These are phyloP conservation scores for Aspergillus taichungensis DNA, from an alignment of 495 filamentous ascomycete species.

Conservation along the genomic window DNA sequence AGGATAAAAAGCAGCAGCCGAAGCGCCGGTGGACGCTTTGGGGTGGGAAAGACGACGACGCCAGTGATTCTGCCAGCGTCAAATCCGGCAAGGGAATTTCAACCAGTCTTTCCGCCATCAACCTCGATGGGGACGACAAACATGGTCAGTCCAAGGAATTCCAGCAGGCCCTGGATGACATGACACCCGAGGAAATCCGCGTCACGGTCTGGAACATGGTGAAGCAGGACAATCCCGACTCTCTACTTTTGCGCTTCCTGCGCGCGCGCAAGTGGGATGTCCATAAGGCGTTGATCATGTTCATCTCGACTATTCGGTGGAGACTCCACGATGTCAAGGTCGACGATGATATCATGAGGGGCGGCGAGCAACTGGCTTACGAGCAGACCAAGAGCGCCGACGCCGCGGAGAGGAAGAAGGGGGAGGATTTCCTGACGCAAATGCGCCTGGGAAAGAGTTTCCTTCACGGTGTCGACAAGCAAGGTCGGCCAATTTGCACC, in stretches of 20 bases:
- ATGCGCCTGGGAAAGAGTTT: constrained; percentile 91
- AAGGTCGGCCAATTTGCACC: constrained; percentile 78
- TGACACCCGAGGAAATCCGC: constrained; percentile 70
- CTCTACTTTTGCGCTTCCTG: constrained; percentile 77
- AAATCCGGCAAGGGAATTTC: constrained; percentile 26
- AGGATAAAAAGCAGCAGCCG: constrained; percentile 60
- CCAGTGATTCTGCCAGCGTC: constrained; percentile 35
- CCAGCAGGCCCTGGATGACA: constrained; percentile 63
- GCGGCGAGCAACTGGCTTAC: constrained; percentile 62
- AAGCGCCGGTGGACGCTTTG: constrained; percentile 54
- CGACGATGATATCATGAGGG: constrained; percentile 73
- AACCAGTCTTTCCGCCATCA: constrained; percentile 22
- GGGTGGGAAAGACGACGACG: constrained; percentile 46
- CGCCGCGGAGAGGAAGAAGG: constrained; percentile 51
- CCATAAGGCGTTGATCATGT: constrained; percentile 86
- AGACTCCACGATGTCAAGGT: constrained; percentile 71
- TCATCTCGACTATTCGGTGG: constrained; percentile 93
- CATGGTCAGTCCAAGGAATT: constrained; percentile 85
- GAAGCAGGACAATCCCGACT: constrained; percentile 91
- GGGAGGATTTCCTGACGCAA: constrained; percentile 76
- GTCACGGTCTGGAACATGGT: constrained; percentile 89
- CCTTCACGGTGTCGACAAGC: constrained; percentile 78
- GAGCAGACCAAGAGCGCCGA: constrained; percentile 49
- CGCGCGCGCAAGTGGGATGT: constrained; percentile 95
- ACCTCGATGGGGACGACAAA: constrained; percentile 70